Base-by-base conservation (phyloP, 2,329 filamentous ascomycete species). In the Xylariomycetidae sp. region DNA sequence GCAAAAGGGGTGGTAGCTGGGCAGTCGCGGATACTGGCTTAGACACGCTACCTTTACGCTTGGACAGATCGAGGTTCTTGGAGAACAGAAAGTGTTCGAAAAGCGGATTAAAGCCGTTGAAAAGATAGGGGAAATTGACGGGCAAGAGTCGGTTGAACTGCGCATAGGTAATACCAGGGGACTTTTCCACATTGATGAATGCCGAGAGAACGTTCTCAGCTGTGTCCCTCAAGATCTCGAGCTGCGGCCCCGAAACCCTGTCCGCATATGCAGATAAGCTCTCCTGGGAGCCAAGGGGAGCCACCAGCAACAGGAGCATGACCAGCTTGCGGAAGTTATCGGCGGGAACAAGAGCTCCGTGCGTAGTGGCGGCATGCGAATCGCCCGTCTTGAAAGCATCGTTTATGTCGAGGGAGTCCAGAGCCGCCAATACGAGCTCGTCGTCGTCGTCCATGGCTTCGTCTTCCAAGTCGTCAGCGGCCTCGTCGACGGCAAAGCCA, bases 61-160 rank as follows among this genome's bases (percentile, higher is more conserved):
- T 77, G 3, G 73, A 75, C 32, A 85, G 72, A 45, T 85, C 76
- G 15, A 86, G 64, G 43, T 80, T 79, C 47, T 79, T 82, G 17
- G 79, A 82, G 47, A 86, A 88, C 17, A 87, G 67, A 45, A 88
- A 86, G 51, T 81, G 79, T 44, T 85, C 81, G 52, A 86, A 87
- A 1, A 88, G 60, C 1, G 77, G 69, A 41, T 74, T 76, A 42
- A 87, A 71, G 0, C 80, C 78, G 33, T 72, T 64, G 50, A 88
- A 85, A 1, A 88, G 58, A 47, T 76, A 77, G 1, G 82, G 81
- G 32, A 82, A 68, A 28, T 72, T 72, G 19, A 67, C 60, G 8
- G 76, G 71, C 34, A 84, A 63, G 19, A 81, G 67, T 5, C 63
- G 60, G 50, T 72, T 70, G 59, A 84, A 85, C 24, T 72, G 72